Evolutionary conservation across 2,329 filamentous ascomycete species (phyloP), one percentile per base, ranked within the genome.

Genomic region (Chrysoporthe deuterocubensis): DNA sequence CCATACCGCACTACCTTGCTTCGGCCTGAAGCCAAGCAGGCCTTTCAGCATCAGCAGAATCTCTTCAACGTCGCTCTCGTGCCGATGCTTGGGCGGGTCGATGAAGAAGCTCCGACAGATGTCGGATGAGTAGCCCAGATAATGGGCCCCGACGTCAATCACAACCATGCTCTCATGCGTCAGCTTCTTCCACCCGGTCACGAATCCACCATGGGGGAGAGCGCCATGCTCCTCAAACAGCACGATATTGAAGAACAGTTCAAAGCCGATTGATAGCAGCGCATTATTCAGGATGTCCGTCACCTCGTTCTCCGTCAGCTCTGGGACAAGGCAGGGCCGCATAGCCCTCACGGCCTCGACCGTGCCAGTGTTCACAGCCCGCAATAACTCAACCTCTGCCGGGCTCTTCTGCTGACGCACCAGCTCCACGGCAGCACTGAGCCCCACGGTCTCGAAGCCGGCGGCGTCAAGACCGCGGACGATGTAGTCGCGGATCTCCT

Each of bases 401-500:
- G 79, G 73, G 1, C 82, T 85, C 76, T 90, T 90, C 43, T 80
- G 83, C 76, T 90, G 87, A 18, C 85, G 80, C 0, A 90, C 85
- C 37, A 83, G 80, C 73, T 90, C 87, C 9, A 85, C 86, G 62
- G 84, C 82, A 0, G 83, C 82, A 42, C 76, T 78, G 3, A 89
- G 77, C 3, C 87, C 87, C 0, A 85, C 73, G 2, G 87, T 84
- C n/a, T 83, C 77, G 70, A 90, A 89, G 0, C 86, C 87, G 56
- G 80, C 82, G 0, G 76, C 73, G 2, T 78, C 80, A 0, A 90
- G 79, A 0, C 88, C 88, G 2, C 87, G 82, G 50, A 84, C 81
- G 62, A 90, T 89, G 74, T 85, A 90, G 74, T 90, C 87, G 2
- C 88, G 82, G 74, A 89, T 88, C 72, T 90, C 88, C 70, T 90